Evolutionary conservation across 495 filamentous ascomycete genomes (phyloP).

Genomic region (Hypoxylon trugodes): DNA sequence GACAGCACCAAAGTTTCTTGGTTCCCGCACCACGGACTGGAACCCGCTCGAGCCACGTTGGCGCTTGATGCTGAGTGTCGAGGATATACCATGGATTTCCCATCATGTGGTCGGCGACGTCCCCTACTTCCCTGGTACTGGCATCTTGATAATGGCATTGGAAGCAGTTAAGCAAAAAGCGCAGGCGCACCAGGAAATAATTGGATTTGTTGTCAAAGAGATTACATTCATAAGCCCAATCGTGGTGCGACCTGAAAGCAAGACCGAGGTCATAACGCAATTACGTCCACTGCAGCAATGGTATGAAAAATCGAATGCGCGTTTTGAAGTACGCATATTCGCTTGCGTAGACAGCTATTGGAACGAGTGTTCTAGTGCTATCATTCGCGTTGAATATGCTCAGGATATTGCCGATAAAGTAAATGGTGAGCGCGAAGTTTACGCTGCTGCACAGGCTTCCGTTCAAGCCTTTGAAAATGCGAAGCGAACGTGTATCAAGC

Average conservation of each 20-base stretch:
- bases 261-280: constrained; percentile 30
- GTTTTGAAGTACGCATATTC: constrained; percentile 29
- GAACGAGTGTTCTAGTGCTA: constrained; percentile 34
- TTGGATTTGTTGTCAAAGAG: constrained; percentile 37
- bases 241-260: not conserved
- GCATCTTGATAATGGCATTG: constrained; percentile 57
- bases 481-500: not conserved
- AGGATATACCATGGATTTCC: constrained; percentile 54
- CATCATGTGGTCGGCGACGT: constrained; percentile 45
- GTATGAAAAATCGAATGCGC: constrained; percentile 9
- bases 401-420: constrained; percentile 38
- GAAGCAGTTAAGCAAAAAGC: constrained; percentile 48
- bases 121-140: constrained; percentile 63
- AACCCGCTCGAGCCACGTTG: constrained; percentile 53
- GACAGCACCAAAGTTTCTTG: constrained; percentile 52
- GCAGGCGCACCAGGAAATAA: not conserved
- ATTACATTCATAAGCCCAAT: constrained; percentile 41
- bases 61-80: constrained; percentile 48
- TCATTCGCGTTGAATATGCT: constrained; percentile 32
- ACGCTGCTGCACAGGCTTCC: not conserved
- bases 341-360: constrained; percentile 10
- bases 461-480: not conserved
- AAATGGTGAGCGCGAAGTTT: constrained; percentile 5
- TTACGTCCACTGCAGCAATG: constrained; percentile 24
- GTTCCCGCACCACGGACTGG: constrained; percentile 42